A percentile compares a stretch with the other conserved stretches of the same genome.
Conservation (phyloP, 1,284 basidiomycete species). For the Rhodotorula mucilaginosa region DNA sequence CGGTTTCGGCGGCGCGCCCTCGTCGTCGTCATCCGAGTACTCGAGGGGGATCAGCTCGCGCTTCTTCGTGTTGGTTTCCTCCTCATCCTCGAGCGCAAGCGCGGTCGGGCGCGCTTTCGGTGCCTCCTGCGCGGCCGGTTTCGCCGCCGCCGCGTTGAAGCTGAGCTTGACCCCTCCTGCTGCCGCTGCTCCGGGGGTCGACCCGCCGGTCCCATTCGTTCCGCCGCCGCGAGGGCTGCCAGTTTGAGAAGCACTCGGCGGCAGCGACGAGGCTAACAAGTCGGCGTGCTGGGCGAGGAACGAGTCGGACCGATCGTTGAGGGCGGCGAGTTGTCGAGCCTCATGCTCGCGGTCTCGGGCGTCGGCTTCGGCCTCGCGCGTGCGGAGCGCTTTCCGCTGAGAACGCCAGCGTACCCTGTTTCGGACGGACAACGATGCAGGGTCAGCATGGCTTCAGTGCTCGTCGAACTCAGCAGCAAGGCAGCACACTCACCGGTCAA, state of each 20-base stretch:
- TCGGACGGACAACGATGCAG: too few relatives aligned
- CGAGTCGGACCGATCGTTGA: slow-evolving; percentile 44
- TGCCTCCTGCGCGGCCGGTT: slow-evolving; percentile 22
- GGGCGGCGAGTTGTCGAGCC: slow-evolving; percentile 42
- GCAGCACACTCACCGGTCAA: slow-evolving; percentile 27
- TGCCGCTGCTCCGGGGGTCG: not conserved
- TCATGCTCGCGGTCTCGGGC: slow-evolving; percentile 45
- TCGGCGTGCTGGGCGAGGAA: slow-evolving; percentile 46
- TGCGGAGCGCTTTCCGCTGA: slow-evolving; percentile 40
- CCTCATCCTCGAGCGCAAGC: slow-evolving; percentile 43
- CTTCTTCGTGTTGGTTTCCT: slow-evolving; percentile 46
- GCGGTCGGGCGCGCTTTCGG: slow-evolving; percentile 32
- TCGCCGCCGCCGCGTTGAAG: slow-evolving; percentile 26
- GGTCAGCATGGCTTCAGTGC: not conserved
- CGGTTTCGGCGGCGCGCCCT: slow-evolving; percentile 28
- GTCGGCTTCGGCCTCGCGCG: slow-evolving; percentile 45
- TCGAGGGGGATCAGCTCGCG: slow-evolving; percentile 45
- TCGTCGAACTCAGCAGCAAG: not conserved
- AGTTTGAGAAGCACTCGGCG: slow-evolving; percentile 14
- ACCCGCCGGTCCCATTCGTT: slow-evolving; percentile 1
- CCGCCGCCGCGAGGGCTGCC: not conserved
- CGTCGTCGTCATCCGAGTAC: slow-evolving; percentile 45
- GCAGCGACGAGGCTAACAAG: slow-evolving; percentile 39
- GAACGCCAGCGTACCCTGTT: slow-evolving; percentile 43
- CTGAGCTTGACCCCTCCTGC: slow-evolving; percentile 29